Evolutionary conservation across 768 basidiomycete species (phyloP).

Genomic region (Roridomyces roridus): DNA sequence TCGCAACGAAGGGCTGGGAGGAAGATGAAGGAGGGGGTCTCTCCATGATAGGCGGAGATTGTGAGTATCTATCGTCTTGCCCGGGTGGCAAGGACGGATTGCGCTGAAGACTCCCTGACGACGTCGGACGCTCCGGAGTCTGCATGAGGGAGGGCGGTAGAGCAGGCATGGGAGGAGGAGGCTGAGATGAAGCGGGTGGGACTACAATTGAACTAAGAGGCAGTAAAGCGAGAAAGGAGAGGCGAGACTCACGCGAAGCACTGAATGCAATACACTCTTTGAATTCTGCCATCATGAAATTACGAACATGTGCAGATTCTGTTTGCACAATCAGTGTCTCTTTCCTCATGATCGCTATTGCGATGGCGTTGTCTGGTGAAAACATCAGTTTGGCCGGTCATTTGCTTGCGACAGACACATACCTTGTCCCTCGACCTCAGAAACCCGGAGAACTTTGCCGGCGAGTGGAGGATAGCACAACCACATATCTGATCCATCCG

Average conservation of each 20-base stretch:
- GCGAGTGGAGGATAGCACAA: slow-evolving; percentile 94
- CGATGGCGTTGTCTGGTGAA: slow-evolving; percentile 73
- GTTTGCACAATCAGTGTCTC: slow-evolving; percentile 77
- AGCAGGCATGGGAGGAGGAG: slow-evolving; percentile 71
- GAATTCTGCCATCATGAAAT: slow-evolving; percentile 72
- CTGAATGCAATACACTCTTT: slow-evolving; percentile 88
- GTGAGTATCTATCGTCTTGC: slow-evolving; percentile 7
- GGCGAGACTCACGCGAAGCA: slow-evolving; percentile 61
- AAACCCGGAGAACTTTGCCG: slow-evolving; percentile 86
- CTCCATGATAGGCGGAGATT: slow-evolving; percentile 10
- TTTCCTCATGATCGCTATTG: slow-evolving; percentile 86
- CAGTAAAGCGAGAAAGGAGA: not conserved
- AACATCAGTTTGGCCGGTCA: slow-evolving; percentile 5
- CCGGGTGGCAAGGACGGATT: no score
- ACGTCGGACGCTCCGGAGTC: not conserved
- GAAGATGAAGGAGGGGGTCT: slow-evolving; percentile 26
- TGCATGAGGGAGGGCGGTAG: slow-evolving; percentile 12
- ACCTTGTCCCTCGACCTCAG: slow-evolving; percentile 68
- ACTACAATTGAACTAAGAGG: slow-evolving; percentile 40
- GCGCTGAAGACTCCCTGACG: slow-evolving; percentile 10
- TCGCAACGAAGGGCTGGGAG: slow-evolving; percentile 44
- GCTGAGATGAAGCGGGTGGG: slow-evolving; percentile 63
- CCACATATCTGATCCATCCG: slow-evolving; percentile 83
- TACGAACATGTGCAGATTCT: slow-evolving; percentile 61
- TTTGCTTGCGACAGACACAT: slow-evolving; percentile 29